Evolutionary conservation across 2,329 filamentous ascomycete genomes (phyloP).

Genomic region (Colletotrichum theobromicola): DNA sequence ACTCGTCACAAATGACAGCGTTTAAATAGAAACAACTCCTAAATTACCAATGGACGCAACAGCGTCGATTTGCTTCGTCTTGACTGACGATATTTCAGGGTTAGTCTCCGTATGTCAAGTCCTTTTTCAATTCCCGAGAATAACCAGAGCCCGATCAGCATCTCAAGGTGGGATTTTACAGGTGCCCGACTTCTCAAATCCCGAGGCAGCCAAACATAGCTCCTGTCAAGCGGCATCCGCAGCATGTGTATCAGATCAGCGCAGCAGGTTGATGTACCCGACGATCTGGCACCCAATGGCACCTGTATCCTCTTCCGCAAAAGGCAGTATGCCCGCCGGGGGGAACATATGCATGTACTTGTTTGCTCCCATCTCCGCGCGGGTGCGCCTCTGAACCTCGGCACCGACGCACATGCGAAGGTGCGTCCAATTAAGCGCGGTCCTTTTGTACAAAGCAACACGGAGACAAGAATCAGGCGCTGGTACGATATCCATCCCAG

Average conservation of each 20-base stretch:
- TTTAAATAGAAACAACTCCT: background rate
- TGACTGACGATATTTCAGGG: background rate
- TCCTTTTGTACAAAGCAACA: background rate
- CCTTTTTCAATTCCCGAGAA: background rate
- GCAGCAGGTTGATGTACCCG: background rate
- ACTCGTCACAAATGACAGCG: background rate
- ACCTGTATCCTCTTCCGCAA: background rate
- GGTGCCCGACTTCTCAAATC: background rate
- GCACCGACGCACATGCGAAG: background rate
- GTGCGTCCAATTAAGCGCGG: background rate
- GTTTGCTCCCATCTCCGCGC: background rate
- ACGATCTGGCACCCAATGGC: background rate
- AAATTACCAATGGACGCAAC: background rate
- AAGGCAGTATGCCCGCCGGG: background rate
- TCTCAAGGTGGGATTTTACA: background rate
- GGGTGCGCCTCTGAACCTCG: background rate
- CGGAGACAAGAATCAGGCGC: background rate
- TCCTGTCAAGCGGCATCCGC: background rate
- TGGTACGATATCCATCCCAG: background rate
- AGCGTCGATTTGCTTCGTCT: background rate
- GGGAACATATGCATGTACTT: background rate
- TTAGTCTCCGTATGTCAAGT: background rate
- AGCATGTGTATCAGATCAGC: background rate
- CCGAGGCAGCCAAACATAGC: background rate
- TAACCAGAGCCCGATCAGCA: background rate